Percentiles rank a stretch among this genome's conserved stretches.
Conservation (phyloP, 371 early-diverging fungal species). For the Mortierella sp. region DNA sequence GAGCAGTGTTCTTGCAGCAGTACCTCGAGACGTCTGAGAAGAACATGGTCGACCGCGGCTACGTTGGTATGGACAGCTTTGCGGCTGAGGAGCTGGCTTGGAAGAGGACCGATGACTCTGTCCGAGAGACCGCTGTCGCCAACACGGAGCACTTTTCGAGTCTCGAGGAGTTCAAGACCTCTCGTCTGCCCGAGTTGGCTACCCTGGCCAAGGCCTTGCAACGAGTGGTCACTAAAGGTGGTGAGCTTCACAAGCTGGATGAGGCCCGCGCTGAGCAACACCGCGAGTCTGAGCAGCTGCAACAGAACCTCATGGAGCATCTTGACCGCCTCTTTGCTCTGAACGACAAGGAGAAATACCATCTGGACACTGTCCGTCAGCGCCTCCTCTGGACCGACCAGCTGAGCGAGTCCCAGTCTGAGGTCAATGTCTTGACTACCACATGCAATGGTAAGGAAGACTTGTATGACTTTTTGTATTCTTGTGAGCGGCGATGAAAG, state of each 20-base stretch:
- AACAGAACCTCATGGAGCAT: slow-evolving; percentile 17
- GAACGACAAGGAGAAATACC: slow-evolving; percentile 34
- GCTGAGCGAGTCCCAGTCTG: slow-evolving; percentile 32
- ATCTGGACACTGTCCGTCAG: slow-evolving; percentile 33
- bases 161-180: slow-evolving; percentile 34
- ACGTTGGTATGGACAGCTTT: slow-evolving; percentile 21
- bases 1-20: slow-evolving; percentile 27
- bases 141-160: slow-evolving; percentile 28
- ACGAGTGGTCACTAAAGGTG: slow-evolving; percentile 23
- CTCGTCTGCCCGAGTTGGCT: slow-evolving; percentile 25
- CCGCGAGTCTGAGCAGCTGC: slow-evolving; percentile 13
- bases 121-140: slow-evolving; percentile 28
- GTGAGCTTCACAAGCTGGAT: slow-evolving; percentile 32
- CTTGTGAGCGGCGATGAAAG: too few relatives aligned
- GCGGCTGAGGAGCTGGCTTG: slow-evolving; percentile 29
- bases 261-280: slow-evolving; percentile 22
- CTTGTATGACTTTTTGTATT: not conserved
- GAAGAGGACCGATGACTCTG: slow-evolving; percentile 18
- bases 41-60: slow-evolving; percentile 23
- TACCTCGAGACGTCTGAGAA: slow-evolving; percentile 36
- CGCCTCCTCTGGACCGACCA: slow-evolving; percentile 41
- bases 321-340: slow-evolving; percentile 21
- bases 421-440: slow-evolving; percentile 18
- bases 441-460: slow-evolving; percentile 30
- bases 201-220: slow-evolving; percentile 21